A percentile compares a stretch with the other conserved stretches of the same genome.
Evolutionary conservation across 169 alveolate species (phyloP).

Genomic region (Plasmodium gallinaceum): DNA sequence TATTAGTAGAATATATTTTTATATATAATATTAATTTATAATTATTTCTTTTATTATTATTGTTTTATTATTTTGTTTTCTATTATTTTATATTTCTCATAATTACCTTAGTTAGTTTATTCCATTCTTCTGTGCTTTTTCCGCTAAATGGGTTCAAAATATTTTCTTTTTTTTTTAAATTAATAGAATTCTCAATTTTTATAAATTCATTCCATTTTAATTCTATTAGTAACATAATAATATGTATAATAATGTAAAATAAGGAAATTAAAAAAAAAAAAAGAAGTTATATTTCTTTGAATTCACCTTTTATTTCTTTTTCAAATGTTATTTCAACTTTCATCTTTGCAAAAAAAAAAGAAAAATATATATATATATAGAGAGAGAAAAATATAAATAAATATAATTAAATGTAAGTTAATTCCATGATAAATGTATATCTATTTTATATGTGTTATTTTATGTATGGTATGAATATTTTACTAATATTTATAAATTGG

Average conservation of each 20-base stretch:
- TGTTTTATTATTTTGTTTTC: background rate
- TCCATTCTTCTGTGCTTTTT: constrained; percentile 62
- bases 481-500: background rate
- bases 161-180: constrained; percentile 1
- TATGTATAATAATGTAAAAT: background rate
- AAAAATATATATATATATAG: background rate
- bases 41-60: too few relatives aligned
- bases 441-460: background rate
- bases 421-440: background rate
- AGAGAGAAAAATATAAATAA: too few relatives aligned
- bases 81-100: background rate
- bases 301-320: constrained; percentile 29
- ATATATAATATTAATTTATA: too few relatives aligned
- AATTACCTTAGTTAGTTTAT: constrained; percentile 28
- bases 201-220: constrained; percentile 21
- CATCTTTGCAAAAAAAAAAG: constrained; percentile 12
- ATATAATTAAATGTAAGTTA: background rate
- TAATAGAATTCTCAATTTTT: constrained; percentile 6
- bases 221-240: background rate
- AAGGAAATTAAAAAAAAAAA: background rate
- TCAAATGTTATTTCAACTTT: constrained; percentile 37
- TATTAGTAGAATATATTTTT: background rate
- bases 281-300: background rate
- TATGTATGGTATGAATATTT: background rate
- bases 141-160: constrained; percentile 51